Evolutionary conservation across 805 yeast species (phyloP), one percentile per base, ranked within the genome.

Genomic region (Candida methanosorbosa): DNA sequence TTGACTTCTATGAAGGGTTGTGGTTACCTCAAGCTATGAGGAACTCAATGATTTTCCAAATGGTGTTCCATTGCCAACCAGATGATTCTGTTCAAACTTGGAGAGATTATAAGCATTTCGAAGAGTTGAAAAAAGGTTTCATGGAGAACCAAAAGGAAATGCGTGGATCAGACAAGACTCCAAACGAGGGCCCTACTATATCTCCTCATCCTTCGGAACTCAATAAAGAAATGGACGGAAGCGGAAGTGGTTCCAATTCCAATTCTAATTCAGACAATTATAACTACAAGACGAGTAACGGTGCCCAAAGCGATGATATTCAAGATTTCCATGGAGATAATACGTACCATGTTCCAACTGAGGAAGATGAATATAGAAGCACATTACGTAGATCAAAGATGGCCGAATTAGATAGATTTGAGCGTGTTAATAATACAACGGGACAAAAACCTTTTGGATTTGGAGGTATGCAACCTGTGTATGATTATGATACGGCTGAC

Each of bases 1-100:
- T 73, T n/a, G 73, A 72, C 2, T 92, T 92, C 53, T 85, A 76
- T 49, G 88, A 83, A 46, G 96, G 86, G 46, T 54, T 79, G 7
- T 90, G 96, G 96, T 72, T 68, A 52, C 79, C 79, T 5, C 75
- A 74, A 48, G 97, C 98, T 0, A 63, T 81, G 35, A 69, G 88
- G 47, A 92, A 92, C 50, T 86, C 97, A 0, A 67, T 73, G 39
- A 62, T 94, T 2, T 92, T 73, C 61, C 68, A 96, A 40, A 66
- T 81, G 55, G 83, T 92, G 1, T 92, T 92, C 69, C 88, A 88
- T 43, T 77, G 85, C 41, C 98, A 94, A 52, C 99, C 99, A 0
- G 98, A 92, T 57, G 86, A 90, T 54, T 66, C 75, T 6, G 97
- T 90, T n/a, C 68, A 68, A 18, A 72, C 87, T 0, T 92, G 99